Percentiles rank a stretch among this genome's conserved stretches.
phyloP scores from a whole-genome alignment of 2,329 filamentous ascomycete species.

The Ascochyta fabae region DNA sequence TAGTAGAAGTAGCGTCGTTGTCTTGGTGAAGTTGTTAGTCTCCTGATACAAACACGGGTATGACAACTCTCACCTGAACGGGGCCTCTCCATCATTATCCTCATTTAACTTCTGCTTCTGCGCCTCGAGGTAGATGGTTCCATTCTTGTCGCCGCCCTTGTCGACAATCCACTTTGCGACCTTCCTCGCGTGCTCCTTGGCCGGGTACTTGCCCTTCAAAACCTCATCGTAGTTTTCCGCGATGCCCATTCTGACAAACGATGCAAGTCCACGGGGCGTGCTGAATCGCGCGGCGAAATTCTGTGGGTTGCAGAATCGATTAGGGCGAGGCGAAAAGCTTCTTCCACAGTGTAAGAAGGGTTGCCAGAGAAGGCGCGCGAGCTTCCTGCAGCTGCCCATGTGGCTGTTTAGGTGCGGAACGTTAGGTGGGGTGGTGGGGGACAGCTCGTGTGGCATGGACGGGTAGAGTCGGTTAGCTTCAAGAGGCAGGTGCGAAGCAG shows the following conservation, averaged over 20 bases:
- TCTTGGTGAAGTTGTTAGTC: slow-evolving; percentile 52
- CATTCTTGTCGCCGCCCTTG: slow-evolving; percentile 68
- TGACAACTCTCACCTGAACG: slow-evolving; percentile 68
- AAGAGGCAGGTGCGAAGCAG: slow-evolving; percentile 29
- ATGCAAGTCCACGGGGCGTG: slow-evolving; percentile 13
- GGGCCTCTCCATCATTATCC: slow-evolving; percentile 84
- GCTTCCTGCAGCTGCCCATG: slow-evolving; percentile 26
- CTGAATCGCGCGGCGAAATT: slow-evolving; percentile 7
- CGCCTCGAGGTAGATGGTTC: slow-evolving; percentile 87
- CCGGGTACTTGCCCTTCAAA: slow-evolving; percentile 71
- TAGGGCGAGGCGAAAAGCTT: slow-evolving; percentile 11
- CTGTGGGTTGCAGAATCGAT: slow-evolving; percentile 1
- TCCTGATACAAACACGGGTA: not conserved
- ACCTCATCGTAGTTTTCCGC: slow-evolving; percentile 48
- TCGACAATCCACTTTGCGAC: slow-evolving; percentile 80
- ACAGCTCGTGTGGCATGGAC: slow-evolving; percentile 23
- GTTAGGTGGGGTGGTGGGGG: slow-evolving; percentile 37
- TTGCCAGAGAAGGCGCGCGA: slow-evolving; percentile 22
- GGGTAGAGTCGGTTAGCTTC: slow-evolving; percentile 26
- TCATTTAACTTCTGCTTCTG: slow-evolving; percentile 82
- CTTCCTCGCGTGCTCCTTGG: slow-evolving; percentile 82
- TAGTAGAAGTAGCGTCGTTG: slow-evolving; percentile 96
- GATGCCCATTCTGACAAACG: slow-evolving; percentile 33
- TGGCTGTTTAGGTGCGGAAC: slow-evolving; percentile 21
- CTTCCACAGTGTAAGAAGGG: slow-evolving; percentile 15